Base-by-base conservation (phyloP, 352 stramenopile genomes). In the Phytophthora agathidicida region DNA sequence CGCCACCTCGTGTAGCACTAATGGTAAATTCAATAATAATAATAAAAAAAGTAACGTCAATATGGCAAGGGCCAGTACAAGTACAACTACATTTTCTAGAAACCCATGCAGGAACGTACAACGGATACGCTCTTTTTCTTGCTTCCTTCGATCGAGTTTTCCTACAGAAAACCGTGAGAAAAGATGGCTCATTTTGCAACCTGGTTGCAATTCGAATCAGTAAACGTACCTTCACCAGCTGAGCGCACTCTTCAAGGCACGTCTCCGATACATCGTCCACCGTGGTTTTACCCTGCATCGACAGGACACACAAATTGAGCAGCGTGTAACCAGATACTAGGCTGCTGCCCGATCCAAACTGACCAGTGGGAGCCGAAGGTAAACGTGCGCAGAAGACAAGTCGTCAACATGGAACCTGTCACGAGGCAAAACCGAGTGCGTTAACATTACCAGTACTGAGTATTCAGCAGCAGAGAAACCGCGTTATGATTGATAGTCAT, bases 381-480 rank as follows among this genome's bases (percentile, higher is more conserved):
- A 99, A 1, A 99, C 97, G 75, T 99, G 97, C 20, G 97, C 97
- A 13, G 95, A 99, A 27, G 88, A 98, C 27, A 99, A 68, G 68
- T 99, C 94, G 55, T 99, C 96, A 6, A 99, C 97, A 55, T 99
- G 97, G 69, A 99, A 99, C 89, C 83, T 93, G 35, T 10, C 4
- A 22, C 10, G 4, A 43, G 7, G 20, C 13, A 17, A 6, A 13
- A 16, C 26, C 28, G 24, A n/a, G 9, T 28, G 38, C 14, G n/a
- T n/a, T n/a, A 24, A 5, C 33, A 39, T 28, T 10, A 22, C 10
- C 22, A 33, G 10, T 23, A 16, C 33, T 22, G 33, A 23, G 1
- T 9, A 39, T 39, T n/a, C n/a, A n/a, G n/a, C n/a, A n/a, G n/a
- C n/a, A n/a, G n/a, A n/a, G n/a, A n/a, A n/a, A 19, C 3, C 7